A percentile compares a stretch with the other conserved stretches of the same genome.
Conservation (phyloP, 2,329 filamentous ascomycete species). For the Ceratocystis diversiconidia region DNA sequence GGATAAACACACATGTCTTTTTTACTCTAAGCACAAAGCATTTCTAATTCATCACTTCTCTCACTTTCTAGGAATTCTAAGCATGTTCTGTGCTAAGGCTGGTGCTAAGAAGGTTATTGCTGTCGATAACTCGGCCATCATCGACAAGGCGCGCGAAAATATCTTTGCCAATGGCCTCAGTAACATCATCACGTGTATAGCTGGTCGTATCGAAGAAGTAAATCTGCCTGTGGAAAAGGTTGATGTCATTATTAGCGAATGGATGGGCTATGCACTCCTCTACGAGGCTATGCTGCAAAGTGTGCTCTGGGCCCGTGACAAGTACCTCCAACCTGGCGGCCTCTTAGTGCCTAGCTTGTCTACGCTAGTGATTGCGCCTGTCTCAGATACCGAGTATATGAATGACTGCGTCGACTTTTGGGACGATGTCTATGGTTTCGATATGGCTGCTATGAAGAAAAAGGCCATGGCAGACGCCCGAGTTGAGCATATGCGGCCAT, state of each 20-base stretch:
- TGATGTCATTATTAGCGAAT: constrained; percentile 91
- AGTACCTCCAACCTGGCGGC: constrained; percentile 65
- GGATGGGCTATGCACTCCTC: constrained; percentile 91
- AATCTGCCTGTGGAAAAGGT: constrained; percentile 62
- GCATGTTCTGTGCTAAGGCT: constrained; percentile 86
- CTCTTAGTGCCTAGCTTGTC: constrained; percentile 78
- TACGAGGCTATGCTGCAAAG: constrained; percentile 96
- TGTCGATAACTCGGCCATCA: constrained; percentile 84
- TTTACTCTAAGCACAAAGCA: not conserved
- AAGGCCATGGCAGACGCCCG: constrained; percentile 72
- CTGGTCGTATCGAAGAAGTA: constrained; percentile 81
- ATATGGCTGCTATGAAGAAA: constrained; percentile 81
- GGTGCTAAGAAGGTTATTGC: constrained; percentile 77
- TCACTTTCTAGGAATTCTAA: constrained; percentile 52
- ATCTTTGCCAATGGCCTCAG: constrained; percentile 66
- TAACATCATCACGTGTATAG: constrained; percentile 60
- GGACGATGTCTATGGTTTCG: constrained; percentile 86
- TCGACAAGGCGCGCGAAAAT: constrained; percentile 73
- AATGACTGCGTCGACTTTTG: constrained; percentile 71
- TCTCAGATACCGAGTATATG: constrained; percentile 64
- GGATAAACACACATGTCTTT: not conserved
- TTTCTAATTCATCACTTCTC: not conserved
- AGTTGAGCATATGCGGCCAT: constrained; percentile 53
- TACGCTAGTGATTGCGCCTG: constrained; percentile 67
- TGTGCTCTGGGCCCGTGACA: constrained; percentile 75